phyloP scores from a whole-genome alignment of 2,329 filamentous ascomycete genomes.

The Colletotrichum ledebouriae region DNA sequence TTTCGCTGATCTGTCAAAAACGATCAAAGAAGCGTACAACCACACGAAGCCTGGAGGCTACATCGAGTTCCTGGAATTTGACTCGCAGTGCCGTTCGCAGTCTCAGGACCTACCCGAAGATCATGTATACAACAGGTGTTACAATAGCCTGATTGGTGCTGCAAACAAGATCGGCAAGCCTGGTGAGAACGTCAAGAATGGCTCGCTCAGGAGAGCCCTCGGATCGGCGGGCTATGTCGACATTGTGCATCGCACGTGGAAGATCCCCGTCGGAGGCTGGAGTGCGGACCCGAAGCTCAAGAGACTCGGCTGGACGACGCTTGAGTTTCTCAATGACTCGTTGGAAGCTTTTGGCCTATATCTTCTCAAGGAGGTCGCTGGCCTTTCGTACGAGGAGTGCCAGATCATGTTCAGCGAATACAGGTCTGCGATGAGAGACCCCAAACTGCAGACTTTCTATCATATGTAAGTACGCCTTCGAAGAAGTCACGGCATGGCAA shows the following conservation, averaged over 20 bases:
- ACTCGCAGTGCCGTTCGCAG: constrained; percentile 42
- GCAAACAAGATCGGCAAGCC: constrained; percentile 50
- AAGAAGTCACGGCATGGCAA: background rate
- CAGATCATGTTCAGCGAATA: constrained; percentile 45
- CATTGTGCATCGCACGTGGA: constrained; percentile 36
- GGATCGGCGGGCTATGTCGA: constrained; percentile 46
- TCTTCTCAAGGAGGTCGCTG: constrained; percentile 48
- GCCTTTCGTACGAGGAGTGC: constrained; percentile 47
- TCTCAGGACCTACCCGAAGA: background rate
- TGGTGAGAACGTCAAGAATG: constrained; percentile 47
- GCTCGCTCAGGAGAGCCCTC: constrained; percentile 43
- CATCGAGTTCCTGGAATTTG: constrained; percentile 49
- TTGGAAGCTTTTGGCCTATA: constrained; percentile 48
- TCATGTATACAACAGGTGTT: constrained; percentile 45
- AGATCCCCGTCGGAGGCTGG: constrained; percentile 43
- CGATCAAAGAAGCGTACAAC: constrained; percentile 64
- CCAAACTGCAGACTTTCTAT: constrained; percentile 16
- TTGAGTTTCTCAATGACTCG: constrained; percentile 44
- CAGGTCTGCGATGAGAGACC: constrained; percentile 33
- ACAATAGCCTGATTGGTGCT: constrained; percentile 48
- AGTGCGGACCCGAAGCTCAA: constrained; percentile 35
- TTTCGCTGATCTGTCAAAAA: constrained; percentile 66
- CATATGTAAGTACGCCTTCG: constrained; percentile 5
- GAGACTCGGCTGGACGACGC: constrained; percentile 43
- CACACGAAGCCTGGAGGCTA: constrained; percentile 61